Evolutionary conservation across 176 grass and related monocot genomes (phyloP).

Genomic region (Avena atlantica): DNA sequence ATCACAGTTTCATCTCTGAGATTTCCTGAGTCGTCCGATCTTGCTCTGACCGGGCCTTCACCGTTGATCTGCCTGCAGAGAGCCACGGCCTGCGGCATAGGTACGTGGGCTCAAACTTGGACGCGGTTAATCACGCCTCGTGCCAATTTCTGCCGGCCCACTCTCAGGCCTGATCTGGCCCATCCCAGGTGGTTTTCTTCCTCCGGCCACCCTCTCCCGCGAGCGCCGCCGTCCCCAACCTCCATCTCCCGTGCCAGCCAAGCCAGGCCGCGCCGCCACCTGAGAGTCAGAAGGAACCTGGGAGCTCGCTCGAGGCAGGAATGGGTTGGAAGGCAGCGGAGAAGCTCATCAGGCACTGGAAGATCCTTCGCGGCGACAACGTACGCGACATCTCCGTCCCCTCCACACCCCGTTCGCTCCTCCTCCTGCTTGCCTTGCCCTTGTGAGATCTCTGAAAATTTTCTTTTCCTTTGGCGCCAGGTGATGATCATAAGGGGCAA

Average conservation of each 20-base stretch:
- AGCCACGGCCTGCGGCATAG: neutral
- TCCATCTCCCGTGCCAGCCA: neutral
- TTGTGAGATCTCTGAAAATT: neutral
- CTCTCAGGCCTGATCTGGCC: neutral
- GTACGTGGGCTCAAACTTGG: neutral
- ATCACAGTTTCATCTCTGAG: neutral
- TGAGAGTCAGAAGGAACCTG: neutral
- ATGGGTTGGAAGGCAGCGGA: slow-evolving; percentile 95
- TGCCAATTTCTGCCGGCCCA: neutral
- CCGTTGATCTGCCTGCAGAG: neutral
- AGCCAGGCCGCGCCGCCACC: neutral
- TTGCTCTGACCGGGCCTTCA: neutral
- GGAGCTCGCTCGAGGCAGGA: neutral
- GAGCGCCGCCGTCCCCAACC: slow-evolving; percentile 29
- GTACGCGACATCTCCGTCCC: slow-evolving; percentile 36
- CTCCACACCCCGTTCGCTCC: neutral
- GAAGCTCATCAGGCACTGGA: slow-evolving; percentile 84
- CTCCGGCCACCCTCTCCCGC: slow-evolving; percentile 3
- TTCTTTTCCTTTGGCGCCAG: slow-evolving; percentile 18
- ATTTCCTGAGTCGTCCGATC: neutral
- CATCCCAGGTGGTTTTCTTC: slow-evolving; percentile 16
- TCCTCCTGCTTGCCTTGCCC: neutral
- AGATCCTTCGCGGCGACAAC: slow-evolving; percentile 89
- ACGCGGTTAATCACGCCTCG: too few species aligned
- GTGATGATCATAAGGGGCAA: slow-evolving; percentile 98